phyloP scores from a whole-genome alignment of 1,284 basidiomycete species.

The Irpex lacteus region DNA sequence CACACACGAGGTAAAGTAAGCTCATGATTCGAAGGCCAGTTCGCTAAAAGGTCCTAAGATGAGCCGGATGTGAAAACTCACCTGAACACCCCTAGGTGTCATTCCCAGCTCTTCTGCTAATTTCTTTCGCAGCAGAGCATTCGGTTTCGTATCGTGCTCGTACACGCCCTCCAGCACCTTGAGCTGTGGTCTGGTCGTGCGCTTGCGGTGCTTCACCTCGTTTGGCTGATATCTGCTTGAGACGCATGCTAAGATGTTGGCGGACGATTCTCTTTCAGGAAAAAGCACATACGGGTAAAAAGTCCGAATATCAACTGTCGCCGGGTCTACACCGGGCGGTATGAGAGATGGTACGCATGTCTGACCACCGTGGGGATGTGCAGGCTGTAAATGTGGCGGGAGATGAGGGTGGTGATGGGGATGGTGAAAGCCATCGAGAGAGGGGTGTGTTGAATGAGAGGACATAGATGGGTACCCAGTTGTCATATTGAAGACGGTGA shows the following conservation, averaged over 20 bases:
- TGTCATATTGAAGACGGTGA: neutral
- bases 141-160: constrained; percentile 85
- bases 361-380: constrained; percentile 1
- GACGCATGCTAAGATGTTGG: neutral
- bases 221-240: constrained; percentile 62
- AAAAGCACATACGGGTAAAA: constrained; percentile 54
- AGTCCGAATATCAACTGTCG: constrained; percentile 60
- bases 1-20: neutral
- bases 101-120: constrained; percentile 84
- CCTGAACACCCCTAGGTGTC: constrained; percentile 91
- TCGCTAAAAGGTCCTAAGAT: neutral
- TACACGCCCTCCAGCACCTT: constrained; percentile 86
- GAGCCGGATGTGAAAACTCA: constrained; percentile 35
- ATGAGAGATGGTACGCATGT: constrained; percentile 46
- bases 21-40: neutral
- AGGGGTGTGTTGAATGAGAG: neutral
- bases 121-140: constrained; percentile 73
- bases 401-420: neutral
- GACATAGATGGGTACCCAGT: neutral
- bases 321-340: constrained; percentile 57
- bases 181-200: constrained; percentile 82
- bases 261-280: neutral
- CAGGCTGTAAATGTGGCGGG: neutral
- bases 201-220: constrained; percentile 88
- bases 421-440: neutral